A percentile compares a stretch with the other conserved stretches of the same genome.
These are phyloP conservation scores for Amanita polypyramis DNA, from an alignment of 768 basidiomycete genomes.

Conservation along the genomic window DNA sequence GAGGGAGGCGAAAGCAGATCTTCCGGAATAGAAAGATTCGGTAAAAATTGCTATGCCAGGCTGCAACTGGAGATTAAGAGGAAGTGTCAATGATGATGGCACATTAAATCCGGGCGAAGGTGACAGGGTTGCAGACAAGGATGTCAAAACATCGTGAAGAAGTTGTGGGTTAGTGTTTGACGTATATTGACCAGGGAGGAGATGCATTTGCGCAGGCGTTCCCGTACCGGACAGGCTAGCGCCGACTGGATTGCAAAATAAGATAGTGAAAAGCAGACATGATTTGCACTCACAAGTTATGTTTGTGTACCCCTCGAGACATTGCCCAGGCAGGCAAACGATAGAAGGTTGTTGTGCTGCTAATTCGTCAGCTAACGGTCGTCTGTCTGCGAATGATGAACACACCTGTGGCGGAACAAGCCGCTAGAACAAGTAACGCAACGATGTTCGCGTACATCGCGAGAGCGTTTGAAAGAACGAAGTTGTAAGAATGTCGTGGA, in stretches of 20 bases:
- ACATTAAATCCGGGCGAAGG: conserved; percentile 57
- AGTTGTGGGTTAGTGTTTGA: conserved; percentile 62
- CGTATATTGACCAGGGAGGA: conserved; percentile 73
- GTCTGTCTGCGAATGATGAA: not conserved
- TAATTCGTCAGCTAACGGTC: not conserved
- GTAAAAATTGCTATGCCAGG: conserved; percentile 64
- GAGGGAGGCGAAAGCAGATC: conserved; percentile 47
- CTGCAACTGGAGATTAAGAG: conserved; percentile 55
- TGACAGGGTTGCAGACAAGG: conserved; percentile 47
- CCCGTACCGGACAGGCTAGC: conserved; percentile 50
- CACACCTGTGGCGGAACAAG: not conserved
- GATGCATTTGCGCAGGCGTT: conserved; percentile 39
- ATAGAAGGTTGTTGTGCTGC: conserved; percentile 47
- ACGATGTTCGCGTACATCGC: conserved; percentile 10
- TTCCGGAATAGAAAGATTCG: conserved; percentile 52
- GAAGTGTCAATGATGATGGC: conserved; percentile 43
- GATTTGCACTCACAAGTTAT: conserved; percentile 45
- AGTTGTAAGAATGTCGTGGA: conserved; percentile 2
- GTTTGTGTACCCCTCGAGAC: conserved; percentile 71
- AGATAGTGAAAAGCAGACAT: conserved; percentile 13
- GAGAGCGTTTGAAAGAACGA: not conserved
- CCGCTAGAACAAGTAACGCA: conserved; percentile 4
- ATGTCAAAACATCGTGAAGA: conserved; percentile 57
- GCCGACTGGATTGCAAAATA: conserved; percentile 41
- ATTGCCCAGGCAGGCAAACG: conserved; percentile 84